Evolutionary conservation across 139 green algal genomes (phyloP).

Genomic region (Micractinium conductrix): DNA sequence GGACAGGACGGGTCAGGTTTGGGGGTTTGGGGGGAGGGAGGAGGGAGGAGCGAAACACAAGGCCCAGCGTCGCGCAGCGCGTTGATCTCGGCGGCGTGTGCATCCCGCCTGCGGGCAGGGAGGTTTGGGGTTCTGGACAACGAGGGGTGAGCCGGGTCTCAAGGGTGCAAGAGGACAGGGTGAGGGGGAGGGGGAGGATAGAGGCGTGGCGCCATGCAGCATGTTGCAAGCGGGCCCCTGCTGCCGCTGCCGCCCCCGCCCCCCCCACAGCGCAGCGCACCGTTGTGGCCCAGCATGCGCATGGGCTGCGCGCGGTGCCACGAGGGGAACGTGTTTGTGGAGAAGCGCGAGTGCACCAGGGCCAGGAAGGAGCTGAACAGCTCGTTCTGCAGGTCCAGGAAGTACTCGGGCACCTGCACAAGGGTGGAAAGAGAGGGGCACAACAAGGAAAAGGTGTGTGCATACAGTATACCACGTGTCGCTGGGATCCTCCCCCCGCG

Average conservation of each 20-base stretch:
- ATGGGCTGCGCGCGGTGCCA: constrained; percentile 96
- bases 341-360: constrained; percentile 95
- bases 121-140: too few relatives aligned
- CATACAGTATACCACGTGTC: too few relatives aligned
- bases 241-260: not conserved
- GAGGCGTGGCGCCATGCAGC: too few relatives aligned
- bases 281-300: constrained; percentile 95
- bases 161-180: not conserved
- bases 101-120: not conserved
- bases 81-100: not conserved
- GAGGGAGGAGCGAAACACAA: not conserved
- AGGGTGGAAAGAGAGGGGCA: not conserved
- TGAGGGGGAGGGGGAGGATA: not conserved
- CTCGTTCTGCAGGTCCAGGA: constrained; percentile 78
- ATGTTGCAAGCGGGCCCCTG: not conserved
- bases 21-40: not conserved
- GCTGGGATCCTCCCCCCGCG: too few relatives aligned
- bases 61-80: not conserved
- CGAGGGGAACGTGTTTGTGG: constrained; percentile 96
- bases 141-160: not conserved
- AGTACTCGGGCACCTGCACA: constrained; percentile 86
- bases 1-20: not conserved
- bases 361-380: constrained; percentile 92
- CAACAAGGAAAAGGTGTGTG: too few relatives aligned
- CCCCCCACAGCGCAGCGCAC: not conserved